These are phyloP conservation scores for Annulohypoxylon truncatum DNA, from an alignment of 2,329 filamentous ascomycete species.

Conservation along the genomic window DNA sequence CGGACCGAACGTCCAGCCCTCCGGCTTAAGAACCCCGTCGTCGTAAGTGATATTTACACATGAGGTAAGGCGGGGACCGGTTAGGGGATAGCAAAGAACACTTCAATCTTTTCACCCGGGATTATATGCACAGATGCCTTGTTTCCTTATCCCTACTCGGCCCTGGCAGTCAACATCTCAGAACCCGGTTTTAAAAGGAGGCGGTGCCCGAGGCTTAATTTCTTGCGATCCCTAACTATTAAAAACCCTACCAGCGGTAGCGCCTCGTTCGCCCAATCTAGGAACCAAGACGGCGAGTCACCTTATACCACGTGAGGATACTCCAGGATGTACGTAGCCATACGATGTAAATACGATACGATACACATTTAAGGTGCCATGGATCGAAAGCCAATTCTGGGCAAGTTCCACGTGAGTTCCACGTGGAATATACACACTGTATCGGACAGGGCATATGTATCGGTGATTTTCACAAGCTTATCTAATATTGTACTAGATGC, in stretches of 20 bases:
- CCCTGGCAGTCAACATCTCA: background rate
- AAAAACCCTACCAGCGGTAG: background rate
- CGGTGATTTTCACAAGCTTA: background rate
- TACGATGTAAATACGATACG: background rate
- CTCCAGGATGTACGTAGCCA: background rate
- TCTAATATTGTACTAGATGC: background rate
- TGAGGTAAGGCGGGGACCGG: background rate
- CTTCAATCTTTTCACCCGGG: background rate
- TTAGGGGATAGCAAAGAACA: background rate
- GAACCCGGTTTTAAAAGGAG: background rate
- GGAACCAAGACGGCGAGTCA: background rate
- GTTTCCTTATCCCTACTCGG: background rate
- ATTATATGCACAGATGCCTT: background rate
- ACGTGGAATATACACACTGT: background rate
- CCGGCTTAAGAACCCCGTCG: background rate
- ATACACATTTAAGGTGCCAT: background rate
- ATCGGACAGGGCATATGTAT: background rate
- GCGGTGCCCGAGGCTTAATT: slow-evolving; percentile 2
- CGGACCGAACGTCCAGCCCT: background rate
- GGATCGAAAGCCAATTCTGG: background rate
- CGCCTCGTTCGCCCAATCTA: background rate
- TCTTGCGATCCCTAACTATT: background rate
- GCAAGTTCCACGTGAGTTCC: background rate
- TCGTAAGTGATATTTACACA: background rate
- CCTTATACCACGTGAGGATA: background rate